Conservation (phyloP, 768 basidiomycete species). For the Leccinum subgranulosum region DNA sequence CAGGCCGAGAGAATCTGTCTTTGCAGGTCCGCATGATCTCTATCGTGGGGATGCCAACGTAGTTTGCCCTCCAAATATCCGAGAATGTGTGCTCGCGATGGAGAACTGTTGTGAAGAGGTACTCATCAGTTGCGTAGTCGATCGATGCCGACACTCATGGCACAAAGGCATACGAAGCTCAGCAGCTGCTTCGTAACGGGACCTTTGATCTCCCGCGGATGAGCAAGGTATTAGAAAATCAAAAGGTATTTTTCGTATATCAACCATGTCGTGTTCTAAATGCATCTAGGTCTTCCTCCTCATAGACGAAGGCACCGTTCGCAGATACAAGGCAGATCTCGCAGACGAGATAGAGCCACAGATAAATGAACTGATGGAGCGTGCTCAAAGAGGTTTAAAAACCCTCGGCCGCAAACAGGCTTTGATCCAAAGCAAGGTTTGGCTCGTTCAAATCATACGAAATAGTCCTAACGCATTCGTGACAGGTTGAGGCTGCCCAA, state of each 20-base stretch:
- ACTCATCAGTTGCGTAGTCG: constrained; percentile 3
- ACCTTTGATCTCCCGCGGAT: constrained; percentile 72
- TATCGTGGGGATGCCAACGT: constrained; percentile 62
- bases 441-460: background rate
- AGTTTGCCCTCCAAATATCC: constrained; percentile 66
- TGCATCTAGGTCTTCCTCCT: constrained; percentile 66
- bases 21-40: constrained; percentile 62
- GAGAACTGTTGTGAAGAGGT: constrained; percentile 83
- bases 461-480: background rate
- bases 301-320: constrained; percentile 68
- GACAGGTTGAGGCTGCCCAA: constrained; percentile 56
- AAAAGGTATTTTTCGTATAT: constrained; percentile 45
- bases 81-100: constrained; percentile 74
- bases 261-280: constrained; percentile 3
- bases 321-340: constrained; percentile 69
- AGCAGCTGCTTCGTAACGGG: constrained; percentile 64
- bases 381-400: constrained; percentile 66
- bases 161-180: constrained; percentile 61
- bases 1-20: constrained; percentile 61
- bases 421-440: constrained; percentile 61
- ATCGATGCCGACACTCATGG: constrained; percentile 1
- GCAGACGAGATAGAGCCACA: constrained; percentile 81
- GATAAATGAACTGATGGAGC: constrained; percentile 68
- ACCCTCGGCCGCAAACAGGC: constrained; percentile 60
- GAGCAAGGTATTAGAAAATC: constrained; percentile 61